Conservation (phyloP, 768 basidiomycete species). For the Grammothele lineata region DNA sequence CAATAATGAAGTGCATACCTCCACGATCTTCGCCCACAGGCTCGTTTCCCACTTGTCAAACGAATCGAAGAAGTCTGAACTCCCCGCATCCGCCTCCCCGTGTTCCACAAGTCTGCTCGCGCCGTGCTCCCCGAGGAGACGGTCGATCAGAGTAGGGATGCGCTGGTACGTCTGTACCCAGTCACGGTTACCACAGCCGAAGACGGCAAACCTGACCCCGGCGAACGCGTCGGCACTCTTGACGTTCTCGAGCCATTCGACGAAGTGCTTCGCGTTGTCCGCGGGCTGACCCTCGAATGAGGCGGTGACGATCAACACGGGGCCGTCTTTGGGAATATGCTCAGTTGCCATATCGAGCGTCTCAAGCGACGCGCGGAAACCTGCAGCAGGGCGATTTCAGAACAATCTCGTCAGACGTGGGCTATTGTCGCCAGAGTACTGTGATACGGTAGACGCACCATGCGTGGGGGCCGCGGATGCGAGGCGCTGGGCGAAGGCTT, state of each 20-base stretch:
- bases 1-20: slow-evolving; percentile 23
- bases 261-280: slow-evolving; percentile 43
- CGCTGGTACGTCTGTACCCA: slow-evolving; percentile 45
- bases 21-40: slow-evolving; percentile 33
- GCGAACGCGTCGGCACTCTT: slow-evolving; percentile 21
- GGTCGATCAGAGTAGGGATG: slow-evolving; percentile 39
- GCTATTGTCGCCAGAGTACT: no score
- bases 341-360: slow-evolving; percentile 36
- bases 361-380: slow-evolving; percentile 35
- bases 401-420: no score
- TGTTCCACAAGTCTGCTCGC: slow-evolving; percentile 33
- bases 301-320: slow-evolving; percentile 42
- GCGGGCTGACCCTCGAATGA: slow-evolving; percentile 49
- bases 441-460: slow-evolving; percentile 23
- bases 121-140: slow-evolving; percentile 29
- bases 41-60: slow-evolving; percentile 40
- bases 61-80: slow-evolving; percentile 37
- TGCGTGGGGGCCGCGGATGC: slow-evolving; percentile 33
- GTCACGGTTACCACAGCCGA: slow-evolving; percentile 47
- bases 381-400: no score
- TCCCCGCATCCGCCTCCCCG: slow-evolving; percentile 39
- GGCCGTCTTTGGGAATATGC: slow-evolving; percentile 37
- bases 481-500: slow-evolving; percentile 43
- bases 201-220: slow-evolving; percentile 38
- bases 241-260: slow-evolving; percentile 35